Evolutionary conservation across 768 basidiomycete species (phyloP), one percentile per base, ranked within the genome.

Genomic region (Leucogyrophana mollusca): DNA sequence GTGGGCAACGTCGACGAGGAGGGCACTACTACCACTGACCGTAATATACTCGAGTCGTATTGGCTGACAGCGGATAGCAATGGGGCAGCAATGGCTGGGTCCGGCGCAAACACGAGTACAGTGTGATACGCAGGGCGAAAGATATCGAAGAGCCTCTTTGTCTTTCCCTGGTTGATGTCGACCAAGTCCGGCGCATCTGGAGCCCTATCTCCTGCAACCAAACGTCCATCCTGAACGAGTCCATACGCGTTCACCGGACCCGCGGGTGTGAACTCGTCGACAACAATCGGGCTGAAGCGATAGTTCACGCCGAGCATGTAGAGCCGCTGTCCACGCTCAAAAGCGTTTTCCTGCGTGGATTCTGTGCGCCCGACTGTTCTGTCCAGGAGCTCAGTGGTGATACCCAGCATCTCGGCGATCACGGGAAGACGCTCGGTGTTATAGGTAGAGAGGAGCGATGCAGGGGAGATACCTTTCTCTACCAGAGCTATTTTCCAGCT

Each of bases 401-500:
- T 50, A 40, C 69, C 46, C 17, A 79, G 68, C 72, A 76, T 75
- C 43, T 71, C 66, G 1, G 67, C 67, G 40, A 77, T 70, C 25
- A 78, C 69, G 1, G 69, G 74, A 25, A 77, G 50, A 14, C 77
- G 73, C 51, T 78, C 77, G 11, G 60, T 39, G 13, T 55, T 60
- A 45, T 77, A 78, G 0, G 71, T 63, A 22, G 68, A 58, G 4
- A 78, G 69, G 13, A 78, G 61, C 4, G 62, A 47, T 1, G 43
- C 50, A 4, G 66, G 56, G 2, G 74, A 61, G 21, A 69, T 49
- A 2, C 65, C 61, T 44, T 72, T 73, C 27, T 62, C 43, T 8
- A 73, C 73, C 3, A 74, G 61, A 3, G 73, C 61, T 9, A 77
- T 51, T 50, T 78, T 78, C 77, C 73, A 76, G 0, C 57, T 64